Conservation (phyloP, 2,329 filamentous ascomycete species). For the Tolypocladium ovalisporum region DNA sequence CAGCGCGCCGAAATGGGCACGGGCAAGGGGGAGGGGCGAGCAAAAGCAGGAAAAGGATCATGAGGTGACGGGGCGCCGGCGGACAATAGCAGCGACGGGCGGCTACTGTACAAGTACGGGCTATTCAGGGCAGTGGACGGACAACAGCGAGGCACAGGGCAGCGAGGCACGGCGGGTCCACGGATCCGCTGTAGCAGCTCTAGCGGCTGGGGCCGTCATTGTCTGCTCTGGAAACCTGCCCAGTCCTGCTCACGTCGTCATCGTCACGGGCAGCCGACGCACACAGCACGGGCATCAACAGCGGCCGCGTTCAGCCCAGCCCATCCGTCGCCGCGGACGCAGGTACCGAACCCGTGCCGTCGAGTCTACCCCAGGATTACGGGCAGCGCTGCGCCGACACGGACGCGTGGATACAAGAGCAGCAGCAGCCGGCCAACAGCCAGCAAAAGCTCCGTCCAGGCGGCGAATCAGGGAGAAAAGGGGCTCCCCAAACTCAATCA, state of each 20-base stretch:
- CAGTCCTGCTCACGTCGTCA: not conserved
- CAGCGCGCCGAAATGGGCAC: not conserved
- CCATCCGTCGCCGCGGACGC: not conserved
- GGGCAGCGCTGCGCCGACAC: not conserved
- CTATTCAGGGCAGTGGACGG: not conserved
- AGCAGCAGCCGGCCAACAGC: not conserved
- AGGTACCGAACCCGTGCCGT: not conserved
- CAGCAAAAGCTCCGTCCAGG: not conserved
- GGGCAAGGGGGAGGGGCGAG: not conserved
- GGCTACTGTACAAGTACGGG: no score
- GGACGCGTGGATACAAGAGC: not conserved
- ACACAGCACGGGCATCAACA: not conserved
- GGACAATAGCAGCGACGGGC: not conserved
- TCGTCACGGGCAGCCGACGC: not conserved
- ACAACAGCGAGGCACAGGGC: not conserved
- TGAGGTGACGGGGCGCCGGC: not conserved
- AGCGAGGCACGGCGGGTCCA: no score
- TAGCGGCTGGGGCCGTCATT: no score
- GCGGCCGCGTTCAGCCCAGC: not conserved
- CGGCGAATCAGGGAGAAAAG: not conserved
- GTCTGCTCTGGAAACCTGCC: not conserved
- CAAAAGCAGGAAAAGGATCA: not conserved
- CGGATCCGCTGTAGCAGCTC: no score
- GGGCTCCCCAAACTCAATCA: not conserved
- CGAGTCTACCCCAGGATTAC: no score